phyloP scores from a whole-genome alignment of 768 basidiomycete genomes.

The Boletus pseudopeckii region DNA sequence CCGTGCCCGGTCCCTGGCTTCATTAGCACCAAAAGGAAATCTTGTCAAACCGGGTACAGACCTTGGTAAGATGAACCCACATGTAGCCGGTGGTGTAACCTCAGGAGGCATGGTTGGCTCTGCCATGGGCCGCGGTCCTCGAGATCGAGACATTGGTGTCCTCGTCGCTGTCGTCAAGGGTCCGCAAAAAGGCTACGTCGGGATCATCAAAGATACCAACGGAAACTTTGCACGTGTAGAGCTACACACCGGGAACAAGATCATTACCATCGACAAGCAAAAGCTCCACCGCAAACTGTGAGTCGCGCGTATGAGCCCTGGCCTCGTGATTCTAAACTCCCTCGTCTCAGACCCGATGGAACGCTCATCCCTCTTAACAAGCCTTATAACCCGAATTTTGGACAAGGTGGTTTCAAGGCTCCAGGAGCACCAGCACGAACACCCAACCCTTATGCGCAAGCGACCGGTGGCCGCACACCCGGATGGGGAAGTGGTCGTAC shows the following conservation, averaged over 20 bases:
- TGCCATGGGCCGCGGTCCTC: conserved; percentile 75
- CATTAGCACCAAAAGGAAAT: conserved; percentile 83
- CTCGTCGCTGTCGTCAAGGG: conserved; percentile 82
- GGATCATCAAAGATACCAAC: conserved; percentile 93
- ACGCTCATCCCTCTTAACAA: conserved; percentile 49
- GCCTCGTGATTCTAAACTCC: conserved; percentile 6
- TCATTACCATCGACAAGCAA: conserved; percentile 81
- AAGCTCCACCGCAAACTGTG: conserved; percentile 73
- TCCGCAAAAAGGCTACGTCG: conserved; percentile 84
- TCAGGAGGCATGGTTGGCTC: conserved; percentile 79
- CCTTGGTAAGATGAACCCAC: conserved; percentile 90
- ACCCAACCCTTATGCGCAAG: conserved; percentile 44
- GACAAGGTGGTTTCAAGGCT: conserved; percentile 26
- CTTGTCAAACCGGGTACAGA: conserved; percentile 65
- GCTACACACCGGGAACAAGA: conserved; percentile 82
- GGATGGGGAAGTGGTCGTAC: conserved; percentile 49
- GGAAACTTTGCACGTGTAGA: conserved; percentile 86
- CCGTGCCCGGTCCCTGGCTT: conserved; percentile 75
- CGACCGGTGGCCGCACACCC: conserved; percentile 36
- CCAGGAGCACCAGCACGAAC: conserved; percentile 44
- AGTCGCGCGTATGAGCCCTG: conserved; percentile 29
- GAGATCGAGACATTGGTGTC: conserved; percentile 79
- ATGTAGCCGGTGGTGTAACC: conserved; percentile 49
- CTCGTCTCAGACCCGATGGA: conserved; percentile 49
- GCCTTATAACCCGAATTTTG: conserved; percentile 22